Evolutionary conservation across 192 early-diverging fungal species (phyloP).

Genomic region (Entophlyctis luteolus): DNA sequence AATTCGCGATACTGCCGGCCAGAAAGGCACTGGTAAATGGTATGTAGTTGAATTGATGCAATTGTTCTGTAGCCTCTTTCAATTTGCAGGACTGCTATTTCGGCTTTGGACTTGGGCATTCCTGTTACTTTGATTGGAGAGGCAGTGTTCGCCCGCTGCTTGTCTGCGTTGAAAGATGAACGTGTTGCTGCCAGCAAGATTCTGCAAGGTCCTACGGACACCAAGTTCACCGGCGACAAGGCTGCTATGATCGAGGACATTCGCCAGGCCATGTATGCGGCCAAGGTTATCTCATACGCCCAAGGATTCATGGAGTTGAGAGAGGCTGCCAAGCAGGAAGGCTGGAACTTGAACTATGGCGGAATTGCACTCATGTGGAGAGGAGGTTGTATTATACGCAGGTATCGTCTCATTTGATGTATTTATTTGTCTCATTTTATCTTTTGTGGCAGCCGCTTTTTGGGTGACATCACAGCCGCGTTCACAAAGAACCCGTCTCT

Average conservation of each 20-base stretch:
- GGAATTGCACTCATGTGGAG: conserved; percentile 99
- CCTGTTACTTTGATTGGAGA: conserved; percentile 97
- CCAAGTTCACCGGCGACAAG: conserved; percentile 80
- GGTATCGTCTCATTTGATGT: conserved; percentile 23
- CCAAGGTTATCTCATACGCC: conserved; percentile 98
- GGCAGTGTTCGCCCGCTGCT: conserved; percentile 94
- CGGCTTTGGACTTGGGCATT: conserved; percentile 89
- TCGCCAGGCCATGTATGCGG: conserved; percentile 88
- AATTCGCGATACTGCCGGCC: conserved; percentile 94
- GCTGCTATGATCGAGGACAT: conserved; percentile 83
- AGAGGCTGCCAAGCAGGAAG: conserved; percentile 85
- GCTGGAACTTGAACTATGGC: conserved; percentile 95
- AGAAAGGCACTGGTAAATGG: conserved; percentile 40
- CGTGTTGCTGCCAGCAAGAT: conserved; percentile 85
- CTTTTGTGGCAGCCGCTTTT: conserved; percentile 61
- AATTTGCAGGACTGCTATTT: conserved; percentile 88
- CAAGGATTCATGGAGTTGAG: conserved; percentile 99
- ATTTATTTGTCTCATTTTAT: background rate
- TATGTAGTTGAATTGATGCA: background rate
- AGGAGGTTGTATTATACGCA: conserved; percentile 98
- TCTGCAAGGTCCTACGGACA: conserved; percentile 66
- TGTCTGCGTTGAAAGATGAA: conserved; percentile 95
- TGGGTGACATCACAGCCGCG: conserved; percentile 95
- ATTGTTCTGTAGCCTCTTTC: background rate
- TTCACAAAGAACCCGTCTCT: conserved; percentile 83